A percentile compares a stretch with the other conserved stretches of the same genome.
Conservation (phyloP, 129 eudicot species). For the Chrysanthemum seticuspe region DNA sequence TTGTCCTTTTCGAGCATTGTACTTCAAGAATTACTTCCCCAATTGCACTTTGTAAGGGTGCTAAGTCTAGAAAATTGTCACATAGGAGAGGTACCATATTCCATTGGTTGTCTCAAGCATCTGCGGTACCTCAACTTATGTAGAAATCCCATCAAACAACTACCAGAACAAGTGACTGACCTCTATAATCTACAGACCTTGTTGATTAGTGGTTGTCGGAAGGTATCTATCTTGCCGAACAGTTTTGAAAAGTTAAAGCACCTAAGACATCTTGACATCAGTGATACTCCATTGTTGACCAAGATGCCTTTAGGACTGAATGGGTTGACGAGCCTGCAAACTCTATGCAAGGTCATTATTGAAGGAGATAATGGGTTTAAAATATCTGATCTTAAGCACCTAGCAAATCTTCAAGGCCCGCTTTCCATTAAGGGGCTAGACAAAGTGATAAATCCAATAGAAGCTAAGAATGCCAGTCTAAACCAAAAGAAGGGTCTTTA, state of each 20-base stretch:
- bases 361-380: background rate
- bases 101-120: background rate
- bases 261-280: background rate
- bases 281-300: background rate
- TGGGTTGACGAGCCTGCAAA: background rate
- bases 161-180: background rate
- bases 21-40: background rate
- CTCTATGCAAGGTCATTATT: background rate
- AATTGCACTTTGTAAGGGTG: background rate
- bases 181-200: background rate
- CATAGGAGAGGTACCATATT: background rate
- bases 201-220: background rate
- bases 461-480: constrained; percentile 1
- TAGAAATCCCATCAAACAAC: background rate
- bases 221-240: background rate
- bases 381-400: background rate
- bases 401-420: background rate
- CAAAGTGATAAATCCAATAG: background rate
- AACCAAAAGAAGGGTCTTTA: background rate
- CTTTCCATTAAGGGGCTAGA: background rate
- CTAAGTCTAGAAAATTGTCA: background rate
- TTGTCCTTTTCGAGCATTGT: background rate
- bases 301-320: background rate
- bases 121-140: background rate
- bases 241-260: background rate